Evolutionary conservation across 345 rosid species (phyloP).

Genomic region (Capsella bursapastoris): DNA sequence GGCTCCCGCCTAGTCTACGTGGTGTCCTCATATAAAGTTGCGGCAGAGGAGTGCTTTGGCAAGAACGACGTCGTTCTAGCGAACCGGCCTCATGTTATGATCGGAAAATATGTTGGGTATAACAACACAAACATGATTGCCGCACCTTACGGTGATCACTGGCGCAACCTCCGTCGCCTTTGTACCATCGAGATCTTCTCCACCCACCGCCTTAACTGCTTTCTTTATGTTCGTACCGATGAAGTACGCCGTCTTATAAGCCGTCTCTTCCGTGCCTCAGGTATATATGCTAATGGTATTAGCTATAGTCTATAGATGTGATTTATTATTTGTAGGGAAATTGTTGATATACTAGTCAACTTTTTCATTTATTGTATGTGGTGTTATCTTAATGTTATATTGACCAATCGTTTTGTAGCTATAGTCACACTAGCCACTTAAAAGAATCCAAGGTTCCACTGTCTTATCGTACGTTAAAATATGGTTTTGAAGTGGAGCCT

Average conservation of each 20-base stretch:
- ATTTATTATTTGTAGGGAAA: neutral
- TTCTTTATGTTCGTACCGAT: slow-evolving; percentile 46
- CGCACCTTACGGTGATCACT: slow-evolving; percentile 60
- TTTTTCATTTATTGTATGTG: slow-evolving; percentile 11
- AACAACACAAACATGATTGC: slow-evolving; percentile 45
- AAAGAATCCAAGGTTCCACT: neutral
- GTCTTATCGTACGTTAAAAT: neutral
- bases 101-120: slow-evolving; percentile 49
- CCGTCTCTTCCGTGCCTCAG: slow-evolving; percentile 37
- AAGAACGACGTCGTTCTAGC: slow-evolving; percentile 58
- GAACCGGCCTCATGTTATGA: slow-evolving; percentile 49
- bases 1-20: slow-evolving; percentile 55
- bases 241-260: slow-evolving; percentile 48
- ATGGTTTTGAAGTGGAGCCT: neutral
- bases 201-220: slow-evolving; percentile 46
- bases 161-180: slow-evolving; percentile 70
- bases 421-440: neutral
- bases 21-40: slow-evolving; percentile 48
- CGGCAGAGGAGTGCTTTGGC: slow-evolving; percentile 61
- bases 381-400: neutral
- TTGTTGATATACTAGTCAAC: slow-evolving; percentile 6
- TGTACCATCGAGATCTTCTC: slow-evolving; percentile 56
- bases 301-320: slow-evolving; percentile 14
- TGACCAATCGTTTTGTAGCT: neutral
- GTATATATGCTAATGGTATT: slow-evolving; percentile 9